Conservation (phyloP, 306 rosid genomes). For the Ceratonia siliqua region DNA sequence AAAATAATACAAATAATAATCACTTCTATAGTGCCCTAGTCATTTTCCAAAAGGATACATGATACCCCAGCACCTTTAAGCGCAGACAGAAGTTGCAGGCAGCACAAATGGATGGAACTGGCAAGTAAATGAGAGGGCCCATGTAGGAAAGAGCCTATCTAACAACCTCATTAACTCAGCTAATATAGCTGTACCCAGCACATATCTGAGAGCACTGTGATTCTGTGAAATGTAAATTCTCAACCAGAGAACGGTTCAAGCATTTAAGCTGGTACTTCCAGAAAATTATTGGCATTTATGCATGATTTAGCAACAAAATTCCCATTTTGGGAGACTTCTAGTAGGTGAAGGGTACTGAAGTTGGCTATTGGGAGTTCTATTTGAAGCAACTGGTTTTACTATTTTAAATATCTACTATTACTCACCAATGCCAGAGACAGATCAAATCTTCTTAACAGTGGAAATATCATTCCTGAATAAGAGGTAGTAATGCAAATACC, state of each 20-base stretch:
- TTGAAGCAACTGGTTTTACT: constrained; percentile 1
- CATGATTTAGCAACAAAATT: constrained; percentile 9
- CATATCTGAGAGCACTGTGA: constrained; percentile 4
- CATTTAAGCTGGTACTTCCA: constrained; percentile 11
- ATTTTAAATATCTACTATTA: constrained; percentile 7
- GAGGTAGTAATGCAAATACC: constrained; percentile 24
- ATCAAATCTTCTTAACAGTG: constrained; percentile 25
- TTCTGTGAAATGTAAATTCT: constrained; percentile 15
- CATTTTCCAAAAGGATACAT: constrained; percentile 23
- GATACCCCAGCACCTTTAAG: constrained; percentile 31
- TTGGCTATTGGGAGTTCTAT: neutral
- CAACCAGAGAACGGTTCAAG: neutral
- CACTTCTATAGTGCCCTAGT: constrained; percentile 1
- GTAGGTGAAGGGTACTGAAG: neutral
- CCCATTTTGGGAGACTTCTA: neutral
- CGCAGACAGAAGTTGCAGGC: constrained; percentile 5
- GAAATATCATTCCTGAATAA: constrained; percentile 33
- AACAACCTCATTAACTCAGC: constrained; percentile 35
- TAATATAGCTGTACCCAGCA: constrained; percentile 28
- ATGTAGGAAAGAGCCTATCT: constrained; percentile 16
- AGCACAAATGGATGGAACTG: constrained; percentile 16
- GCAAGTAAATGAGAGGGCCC: constrained; percentile 41
- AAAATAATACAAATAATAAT: neutral
- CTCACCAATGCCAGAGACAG: constrained; percentile 17
- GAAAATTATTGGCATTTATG: neutral